A percentile compares a stretch with the other conserved stretches of the same genome.
phyloP scores from a whole-genome alignment of 192 early-diverging fungal species.

The Anaeromyces robustus region DNA sequence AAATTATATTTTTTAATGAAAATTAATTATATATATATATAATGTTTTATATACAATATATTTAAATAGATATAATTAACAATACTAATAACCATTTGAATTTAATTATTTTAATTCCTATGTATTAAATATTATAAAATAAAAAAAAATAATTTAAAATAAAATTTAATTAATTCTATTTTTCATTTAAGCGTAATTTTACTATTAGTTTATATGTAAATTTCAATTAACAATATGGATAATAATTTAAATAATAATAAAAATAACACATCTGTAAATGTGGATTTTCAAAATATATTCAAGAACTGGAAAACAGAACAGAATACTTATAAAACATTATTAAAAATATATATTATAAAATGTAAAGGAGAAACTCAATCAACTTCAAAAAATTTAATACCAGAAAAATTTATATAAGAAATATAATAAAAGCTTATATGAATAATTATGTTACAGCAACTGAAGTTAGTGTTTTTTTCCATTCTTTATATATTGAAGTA shows the following conservation, averaged over 20 bases:
- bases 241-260: neutral
- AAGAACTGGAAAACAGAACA: neutral
- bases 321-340: neutral
- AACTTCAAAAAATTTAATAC: neutral
- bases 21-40: no score
- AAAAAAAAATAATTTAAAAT: no score
- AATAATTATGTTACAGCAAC: neutral
- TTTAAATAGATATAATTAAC: no score
- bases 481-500: neutral
- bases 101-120: no score
- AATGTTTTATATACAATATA: no score
- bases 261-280: neutral
- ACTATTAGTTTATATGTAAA: no score
- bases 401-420: neutral
- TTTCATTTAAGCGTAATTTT: no score
- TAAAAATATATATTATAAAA: neutral
- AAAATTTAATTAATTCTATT: no score
- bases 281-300: neutral
- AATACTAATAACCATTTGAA: no score
- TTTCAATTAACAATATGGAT: no score
- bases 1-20: no score
- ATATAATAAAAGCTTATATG: neutral
- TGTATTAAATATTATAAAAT: no score
- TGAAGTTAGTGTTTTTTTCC: neutral
- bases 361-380: neutral